Evolutionary conservation across 768 basidiomycete genomes (phyloP).

Genomic region (Lepiota brunneoincarnata): DNA sequence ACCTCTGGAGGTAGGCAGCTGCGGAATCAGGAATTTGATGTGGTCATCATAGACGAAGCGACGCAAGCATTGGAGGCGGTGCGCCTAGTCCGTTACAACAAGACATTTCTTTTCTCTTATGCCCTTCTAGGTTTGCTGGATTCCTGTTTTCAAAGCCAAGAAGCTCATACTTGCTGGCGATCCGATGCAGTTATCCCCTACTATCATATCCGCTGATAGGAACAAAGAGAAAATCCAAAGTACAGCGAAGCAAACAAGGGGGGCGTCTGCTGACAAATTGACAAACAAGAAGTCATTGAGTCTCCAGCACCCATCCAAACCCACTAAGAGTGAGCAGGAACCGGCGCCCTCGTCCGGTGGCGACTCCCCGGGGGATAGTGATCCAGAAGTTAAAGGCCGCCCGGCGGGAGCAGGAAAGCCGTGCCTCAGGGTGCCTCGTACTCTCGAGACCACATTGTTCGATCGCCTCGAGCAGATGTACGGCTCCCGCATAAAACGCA

Average conservation of each 20-base stretch:
- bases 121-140: slow-evolving; percentile 81
- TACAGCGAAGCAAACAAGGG: background rate
- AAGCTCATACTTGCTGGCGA: slow-evolving; percentile 92
- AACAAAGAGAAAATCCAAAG: slow-evolving; percentile 25
- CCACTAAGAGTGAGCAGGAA: background rate
- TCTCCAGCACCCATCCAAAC: slow-evolving; percentile 1
- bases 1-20: slow-evolving; percentile 86
- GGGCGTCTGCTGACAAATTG: background rate
- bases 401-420: slow-evolving; percentile 15
- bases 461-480: slow-evolving; percentile 90
- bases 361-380: slow-evolving; percentile 9
- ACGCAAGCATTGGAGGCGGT: slow-evolving; percentile 96
- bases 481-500: slow-evolving; percentile 75
- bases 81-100: slow-evolving; percentile 19
- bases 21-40: slow-evolving; percentile 77
- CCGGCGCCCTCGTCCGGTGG: slow-evolving; percentile 7
- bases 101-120: background rate
- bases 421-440: slow-evolving; percentile 55
- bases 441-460: slow-evolving; percentile 88
- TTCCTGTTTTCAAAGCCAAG: slow-evolving; percentile 89
- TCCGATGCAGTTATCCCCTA: slow-evolving; percentile 94
- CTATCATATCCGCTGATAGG: slow-evolving; percentile 66
- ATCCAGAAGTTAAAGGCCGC: slow-evolving; percentile 8
- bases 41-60: slow-evolving; percentile 95
- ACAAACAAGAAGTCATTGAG: background rate